A percentile compares a stretch with the other conserved stretches of the same genome.
Evolutionary conservation across 352 stramenopile genomes (phyloP).

Genomic region (Globisporangium lucens): DNA sequence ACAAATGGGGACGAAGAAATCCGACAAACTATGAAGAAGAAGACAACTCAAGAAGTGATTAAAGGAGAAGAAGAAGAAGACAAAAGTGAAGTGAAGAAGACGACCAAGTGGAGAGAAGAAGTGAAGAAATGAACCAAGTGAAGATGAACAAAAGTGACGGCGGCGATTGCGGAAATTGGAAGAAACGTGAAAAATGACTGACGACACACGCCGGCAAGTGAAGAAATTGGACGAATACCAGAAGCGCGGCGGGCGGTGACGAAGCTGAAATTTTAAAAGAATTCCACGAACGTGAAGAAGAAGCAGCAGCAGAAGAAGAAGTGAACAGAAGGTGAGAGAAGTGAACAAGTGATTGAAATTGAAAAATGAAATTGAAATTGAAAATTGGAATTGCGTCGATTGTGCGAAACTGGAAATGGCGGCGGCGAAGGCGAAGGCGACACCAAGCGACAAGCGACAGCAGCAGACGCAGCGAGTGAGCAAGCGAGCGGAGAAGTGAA

Average conservation of each 20-base stretch:
- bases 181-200: neutral
- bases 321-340: conserved; percentile 2
- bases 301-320: neutral
- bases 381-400: neutral
- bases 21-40: conserved; percentile 3
- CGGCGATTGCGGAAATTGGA: neutral
- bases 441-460: neutral
- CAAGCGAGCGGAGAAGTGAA: neutral
- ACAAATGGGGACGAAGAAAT: conserved; percentile 10
- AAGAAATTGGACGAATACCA: conserved; percentile 1
- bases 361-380: conserved; percentile 4
- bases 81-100: conserved; percentile 28
- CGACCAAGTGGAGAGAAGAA: conserved; percentile 19
- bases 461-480: neutral
- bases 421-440: neutral
- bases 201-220: neutral
- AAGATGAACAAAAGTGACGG: conserved; percentile 17
- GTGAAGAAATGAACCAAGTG: conserved; percentile 20
- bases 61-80: conserved; percentile 12
- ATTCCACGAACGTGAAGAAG: neutral
- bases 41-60: conserved; percentile 3
- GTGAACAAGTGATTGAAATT: conserved; percentile 3
- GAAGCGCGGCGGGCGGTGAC: neutral
- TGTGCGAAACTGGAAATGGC: neutral
- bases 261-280: neutral